phyloP scores from a whole-genome alignment of 2,329 filamentous ascomycete species.

The Trichophyton mentagrophytes region DNA sequence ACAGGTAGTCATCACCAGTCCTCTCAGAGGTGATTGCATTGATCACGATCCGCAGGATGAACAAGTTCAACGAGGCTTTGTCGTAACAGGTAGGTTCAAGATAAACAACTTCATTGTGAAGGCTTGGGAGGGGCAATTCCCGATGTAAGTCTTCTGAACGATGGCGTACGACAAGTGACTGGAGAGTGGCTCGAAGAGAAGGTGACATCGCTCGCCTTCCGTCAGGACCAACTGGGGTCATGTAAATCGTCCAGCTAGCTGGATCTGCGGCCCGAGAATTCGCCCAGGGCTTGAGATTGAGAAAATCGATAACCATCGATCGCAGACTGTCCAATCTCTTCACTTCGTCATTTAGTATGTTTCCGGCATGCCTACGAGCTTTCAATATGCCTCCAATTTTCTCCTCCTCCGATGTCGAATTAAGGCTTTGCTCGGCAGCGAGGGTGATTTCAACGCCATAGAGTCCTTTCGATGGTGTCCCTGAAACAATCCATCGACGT shows the following conservation, averaged over 20 bases:
- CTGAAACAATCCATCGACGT: conserved; percentile 77
- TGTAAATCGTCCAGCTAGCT: conserved; percentile 60
- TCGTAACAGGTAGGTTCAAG: conserved; percentile 77
- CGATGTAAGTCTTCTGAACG: conserved; percentile 54
- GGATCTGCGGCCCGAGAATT: conserved; percentile 48
- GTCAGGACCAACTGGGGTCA: conserved; percentile 48
- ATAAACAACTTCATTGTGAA: conserved; percentile 58
- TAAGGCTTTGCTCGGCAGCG: conserved; percentile 28
- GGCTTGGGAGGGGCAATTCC: conserved; percentile 53
- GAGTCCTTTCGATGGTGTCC: conserved; percentile 73
- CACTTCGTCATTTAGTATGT: conserved; percentile 39
- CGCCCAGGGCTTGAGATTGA: conserved; percentile 68
- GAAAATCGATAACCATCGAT: conserved; percentile 54
- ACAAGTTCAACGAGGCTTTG: conserved; percentile 68
- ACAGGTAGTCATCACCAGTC: conserved; percentile 75
- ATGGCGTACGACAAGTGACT: conserved; percentile 72
- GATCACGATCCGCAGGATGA: conserved; percentile 68
- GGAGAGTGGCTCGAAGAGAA: conserved; percentile 53
- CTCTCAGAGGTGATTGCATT: conserved; percentile 84
- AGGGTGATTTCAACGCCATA: conserved; percentile 59
- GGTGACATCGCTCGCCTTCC: conserved; percentile 36
- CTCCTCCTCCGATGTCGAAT: not conserved
- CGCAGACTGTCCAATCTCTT: conserved; percentile 56
- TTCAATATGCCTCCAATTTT: conserved; percentile 21
- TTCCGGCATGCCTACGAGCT: conserved; percentile 26